phyloP scores from a whole-genome alignment of 1,139 yeast species.

The Saccharomyces hybrid region DNA sequence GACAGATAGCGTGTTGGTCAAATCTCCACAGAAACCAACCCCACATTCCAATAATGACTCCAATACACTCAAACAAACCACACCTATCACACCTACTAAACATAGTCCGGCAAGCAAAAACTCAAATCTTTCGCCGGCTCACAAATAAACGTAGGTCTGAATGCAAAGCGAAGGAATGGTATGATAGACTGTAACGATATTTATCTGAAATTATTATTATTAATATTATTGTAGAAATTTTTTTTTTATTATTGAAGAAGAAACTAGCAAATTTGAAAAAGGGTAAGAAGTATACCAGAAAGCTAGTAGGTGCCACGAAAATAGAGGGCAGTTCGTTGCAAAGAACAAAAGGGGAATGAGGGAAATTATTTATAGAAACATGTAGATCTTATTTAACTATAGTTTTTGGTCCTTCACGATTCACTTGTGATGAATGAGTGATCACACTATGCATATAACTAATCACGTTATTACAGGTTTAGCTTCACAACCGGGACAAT shows the following conservation, averaged over 20 bases:
- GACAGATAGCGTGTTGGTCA: constrained; percentile 23
- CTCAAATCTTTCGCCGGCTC: background rate
- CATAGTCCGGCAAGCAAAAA: background rate
- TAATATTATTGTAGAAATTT: too few relatives aligned
- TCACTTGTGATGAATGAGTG: background rate
- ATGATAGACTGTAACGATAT: background rate
- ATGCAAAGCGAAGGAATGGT: background rate
- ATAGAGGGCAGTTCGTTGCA: too few relatives aligned
- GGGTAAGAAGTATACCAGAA: background rate
- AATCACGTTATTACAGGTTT: constrained; percentile 11
- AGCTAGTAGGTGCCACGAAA: too few relatives aligned
- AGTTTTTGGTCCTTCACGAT: background rate
- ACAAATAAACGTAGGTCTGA: background rate
- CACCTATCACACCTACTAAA: background rate
- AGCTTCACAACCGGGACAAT: constrained; percentile 90
- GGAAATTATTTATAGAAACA: background rate
- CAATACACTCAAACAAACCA: background rate
- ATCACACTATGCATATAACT: background rate
- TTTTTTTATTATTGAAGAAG: background rate
- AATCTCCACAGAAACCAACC: constrained; percentile 13
- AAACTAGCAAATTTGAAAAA: background rate
- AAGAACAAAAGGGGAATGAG: too few relatives aligned
- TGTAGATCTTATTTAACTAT: background rate
- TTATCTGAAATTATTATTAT: background rate
- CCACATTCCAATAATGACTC: background rate